A percentile compares a stretch with the other conserved stretches of the same genome.
These are phyloP conservation scores for Drechslerella dactyloides DNA, from an alignment of 2,329 filamentous ascomycete genomes.

Conservation along the genomic window DNA sequence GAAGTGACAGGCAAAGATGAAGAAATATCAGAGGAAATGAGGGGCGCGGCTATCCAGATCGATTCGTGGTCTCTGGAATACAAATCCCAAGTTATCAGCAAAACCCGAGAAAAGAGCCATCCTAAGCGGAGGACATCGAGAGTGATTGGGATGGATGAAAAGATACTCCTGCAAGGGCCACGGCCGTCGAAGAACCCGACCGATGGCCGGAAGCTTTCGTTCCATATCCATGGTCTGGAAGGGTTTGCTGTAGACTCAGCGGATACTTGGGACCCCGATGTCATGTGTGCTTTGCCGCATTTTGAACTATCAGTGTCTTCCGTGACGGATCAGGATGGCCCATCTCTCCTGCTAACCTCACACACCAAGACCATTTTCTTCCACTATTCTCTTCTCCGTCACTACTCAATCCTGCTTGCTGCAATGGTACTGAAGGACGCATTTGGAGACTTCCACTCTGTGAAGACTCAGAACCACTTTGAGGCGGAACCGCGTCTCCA, in stretches of 20 bases:
- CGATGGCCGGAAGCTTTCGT: slow-evolving; percentile 80
- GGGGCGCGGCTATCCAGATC: slow-evolving; percentile 83
- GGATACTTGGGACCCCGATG: slow-evolving; percentile 81
- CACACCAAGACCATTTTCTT: slow-evolving; percentile 78
- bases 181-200: slow-evolving; percentile 60
- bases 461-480: slow-evolving; percentile 13
- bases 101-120: slow-evolving; percentile 64
- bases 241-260: slow-evolving; percentile 87
- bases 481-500: slow-evolving; percentile 15
- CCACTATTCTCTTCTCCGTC: slow-evolving; percentile 90
- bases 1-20: slow-evolving; percentile 89
- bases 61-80: slow-evolving; percentile 91
- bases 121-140: slow-evolving; percentile 69
- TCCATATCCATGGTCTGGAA: slow-evolving; percentile 84
- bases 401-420: slow-evolving; percentile 87
- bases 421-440: slow-evolving; percentile 74
- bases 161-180: slow-evolving; percentile 59
- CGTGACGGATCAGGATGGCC: slow-evolving; percentile 81
- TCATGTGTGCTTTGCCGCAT: slow-evolving; percentile 82
- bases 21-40: slow-evolving; percentile 78
- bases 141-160: slow-evolving; percentile 58
- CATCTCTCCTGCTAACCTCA: slow-evolving; percentile 84
- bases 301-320: slow-evolving; percentile 88
- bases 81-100: slow-evolving; percentile 76
- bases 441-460: slow-evolving; percentile 60